Evolutionary conservation across 2,329 filamentous ascomycete genomes (phyloP).

Genomic region (Pseudogymnoascus sp.): DNA sequence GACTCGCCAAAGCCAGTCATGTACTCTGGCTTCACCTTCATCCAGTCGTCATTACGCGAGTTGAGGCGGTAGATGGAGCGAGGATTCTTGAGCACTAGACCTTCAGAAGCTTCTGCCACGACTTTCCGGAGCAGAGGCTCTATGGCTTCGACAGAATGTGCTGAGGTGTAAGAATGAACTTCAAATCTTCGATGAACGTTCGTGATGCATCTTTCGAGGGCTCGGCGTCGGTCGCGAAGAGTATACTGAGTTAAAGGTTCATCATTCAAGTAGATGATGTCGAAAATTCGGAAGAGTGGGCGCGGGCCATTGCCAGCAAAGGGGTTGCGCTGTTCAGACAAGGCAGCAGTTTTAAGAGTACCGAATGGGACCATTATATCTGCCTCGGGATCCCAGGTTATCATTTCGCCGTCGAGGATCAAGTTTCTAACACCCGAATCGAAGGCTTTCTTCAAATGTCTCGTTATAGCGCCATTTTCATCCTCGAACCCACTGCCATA

Average conservation of each 20-base stretch:
- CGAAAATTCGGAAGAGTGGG: constrained; percentile 80
- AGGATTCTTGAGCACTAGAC: constrained; percentile 89
- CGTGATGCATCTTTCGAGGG: constrained; percentile 63
- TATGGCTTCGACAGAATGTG: constrained; percentile 62
- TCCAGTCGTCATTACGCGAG: constrained; percentile 89
- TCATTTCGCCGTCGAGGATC: constrained; percentile 96
- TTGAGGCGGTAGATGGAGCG: constrained; percentile 79
- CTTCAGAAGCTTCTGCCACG: constrained; percentile 80
- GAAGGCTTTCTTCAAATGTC: constrained; percentile 73
- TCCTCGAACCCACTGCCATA: constrained; percentile 76
- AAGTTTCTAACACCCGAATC: constrained; percentile 69
- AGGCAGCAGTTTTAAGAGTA: constrained; percentile 82
- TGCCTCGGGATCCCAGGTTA: constrained; percentile 86
- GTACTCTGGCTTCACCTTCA: constrained; percentile 98
- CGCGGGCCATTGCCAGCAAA: constrained; percentile 54
- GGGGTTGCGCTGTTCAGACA: constrained; percentile 70
- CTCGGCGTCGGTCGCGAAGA: constrained; percentile 69
- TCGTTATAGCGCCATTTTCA: constrained; percentile 67
- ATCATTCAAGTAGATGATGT: constrained; percentile 84
- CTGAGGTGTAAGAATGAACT: constrained; percentile 65
- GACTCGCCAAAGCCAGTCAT: constrained; percentile 95
- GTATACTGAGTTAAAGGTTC: constrained; percentile 73
- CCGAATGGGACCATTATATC: constrained; percentile 86
- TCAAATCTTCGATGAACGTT: constrained; percentile 72
- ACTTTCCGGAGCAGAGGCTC: constrained; percentile 75